phyloP scores from a whole-genome alignment of 108 stramenopile species.

The Ochromonas danica region DNA sequence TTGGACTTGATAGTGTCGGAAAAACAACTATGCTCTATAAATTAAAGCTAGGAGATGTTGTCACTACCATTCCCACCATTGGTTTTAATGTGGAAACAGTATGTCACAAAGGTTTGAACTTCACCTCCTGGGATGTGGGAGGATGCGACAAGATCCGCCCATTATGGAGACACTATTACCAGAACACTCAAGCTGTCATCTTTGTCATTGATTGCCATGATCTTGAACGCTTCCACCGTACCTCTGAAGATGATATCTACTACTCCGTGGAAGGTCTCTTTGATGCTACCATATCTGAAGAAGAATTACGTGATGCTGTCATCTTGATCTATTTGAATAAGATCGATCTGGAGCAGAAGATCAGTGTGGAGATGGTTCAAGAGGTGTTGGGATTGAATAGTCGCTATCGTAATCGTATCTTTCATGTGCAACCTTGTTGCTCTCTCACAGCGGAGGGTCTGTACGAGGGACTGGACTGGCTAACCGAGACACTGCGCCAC shows the following conservation, averaged over 20 bases:
- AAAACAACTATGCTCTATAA: slow-evolving; percentile 44
- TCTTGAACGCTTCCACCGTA: slow-evolving; percentile 6
- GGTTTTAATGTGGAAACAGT: slow-evolving; percentile 36
- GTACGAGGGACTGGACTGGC: slow-evolving; percentile 51
- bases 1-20: neutral
- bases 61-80: slow-evolving; percentile 36
- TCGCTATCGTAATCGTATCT: slow-evolving; percentile 3
- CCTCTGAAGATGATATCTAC: neutral
- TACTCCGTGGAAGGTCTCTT: neutral
- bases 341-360: slow-evolving; percentile 57
- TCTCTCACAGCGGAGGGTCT: slow-evolving; percentile 49
- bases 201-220: slow-evolving; percentile 12
- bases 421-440: slow-evolving; percentile 45
- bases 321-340: slow-evolving; percentile 60
- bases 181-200: slow-evolving; percentile 20
- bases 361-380: slow-evolving; percentile 32
- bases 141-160: slow-evolving; percentile 36
- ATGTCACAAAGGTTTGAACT: neutral
- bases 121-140: slow-evolving; percentile 35
- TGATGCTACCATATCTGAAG: neutral
- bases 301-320: slow-evolving; percentile 40
- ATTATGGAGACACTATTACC: slow-evolving; percentile 26
- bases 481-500: slow-evolving; percentile 20
- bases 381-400: slow-evolving; percentile 32
- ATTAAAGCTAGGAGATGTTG: slow-evolving; percentile 47